Conservation (phyloP, 1,139 yeast genomes). For the Zygotorulaspora mrakii region DNA sequence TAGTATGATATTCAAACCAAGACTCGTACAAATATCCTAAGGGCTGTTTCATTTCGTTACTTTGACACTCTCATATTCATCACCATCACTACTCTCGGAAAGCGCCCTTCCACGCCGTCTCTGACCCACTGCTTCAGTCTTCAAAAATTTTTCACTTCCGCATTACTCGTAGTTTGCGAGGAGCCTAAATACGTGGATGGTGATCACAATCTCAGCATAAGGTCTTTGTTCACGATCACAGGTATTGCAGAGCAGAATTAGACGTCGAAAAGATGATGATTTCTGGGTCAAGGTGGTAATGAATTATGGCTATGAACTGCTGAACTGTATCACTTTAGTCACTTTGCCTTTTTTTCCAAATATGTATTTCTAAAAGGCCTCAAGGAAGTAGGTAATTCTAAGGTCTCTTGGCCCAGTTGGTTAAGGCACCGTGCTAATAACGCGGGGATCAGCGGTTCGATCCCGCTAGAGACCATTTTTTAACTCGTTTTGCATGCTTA, state of each 20-base stretch:
- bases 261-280: no score
- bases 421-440: constrained; percentile 36
- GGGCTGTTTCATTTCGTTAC: no score
- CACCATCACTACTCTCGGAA: constrained; percentile 1
- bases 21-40: no score
- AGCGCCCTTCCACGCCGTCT: constrained; percentile 4
- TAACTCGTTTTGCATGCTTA: no score
- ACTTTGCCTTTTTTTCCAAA: no score
- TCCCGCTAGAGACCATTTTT: constrained; percentile 30
- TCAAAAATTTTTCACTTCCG: constrained; percentile 16
- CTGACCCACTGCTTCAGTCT: constrained; percentile 3
- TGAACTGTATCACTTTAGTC: no score
- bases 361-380: no score
- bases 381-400: no score
- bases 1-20: not conserved
- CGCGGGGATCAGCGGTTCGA: constrained; percentile 33
- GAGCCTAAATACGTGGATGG: not conserved
- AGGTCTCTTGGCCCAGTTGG: constrained; percentile 37
- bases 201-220: not conserved
- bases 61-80: constrained; percentile 4
- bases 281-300: no score
- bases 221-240: no score
- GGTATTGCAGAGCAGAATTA: no score
- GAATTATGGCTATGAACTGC: no score
- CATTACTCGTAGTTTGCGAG: not conserved